phyloP scores from a whole-genome alignment of 2,329 filamentous ascomycete species.

The Alternaria viburni region DNA sequence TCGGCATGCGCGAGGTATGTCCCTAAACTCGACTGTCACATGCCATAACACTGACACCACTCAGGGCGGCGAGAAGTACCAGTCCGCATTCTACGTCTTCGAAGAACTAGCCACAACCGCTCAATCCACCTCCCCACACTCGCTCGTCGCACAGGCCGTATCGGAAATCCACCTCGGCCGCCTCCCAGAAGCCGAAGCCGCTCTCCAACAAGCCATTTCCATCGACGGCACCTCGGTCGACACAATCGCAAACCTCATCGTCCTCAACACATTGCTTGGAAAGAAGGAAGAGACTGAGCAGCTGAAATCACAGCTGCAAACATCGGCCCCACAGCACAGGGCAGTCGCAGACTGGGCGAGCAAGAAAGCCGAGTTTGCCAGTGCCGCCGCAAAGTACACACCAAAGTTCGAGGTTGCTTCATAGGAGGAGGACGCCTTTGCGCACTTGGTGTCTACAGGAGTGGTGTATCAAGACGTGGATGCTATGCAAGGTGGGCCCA shows the following conservation, averaged over 20 bases:
- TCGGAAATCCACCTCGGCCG: constrained; percentile 90
- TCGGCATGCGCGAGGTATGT: constrained; percentile 81
- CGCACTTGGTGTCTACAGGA: neutral
- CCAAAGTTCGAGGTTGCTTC: constrained; percentile 71
- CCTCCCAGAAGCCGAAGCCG: constrained; percentile 85
- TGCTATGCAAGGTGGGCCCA: neutral
- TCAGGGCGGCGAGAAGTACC: constrained; percentile 92
- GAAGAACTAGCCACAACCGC: constrained; percentile 92
- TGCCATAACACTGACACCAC: constrained; percentile 22
- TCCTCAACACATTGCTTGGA: constrained; percentile 78
- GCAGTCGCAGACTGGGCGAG: constrained; percentile 77
- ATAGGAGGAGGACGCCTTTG: neutral
- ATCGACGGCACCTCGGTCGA: constrained; percentile 75
- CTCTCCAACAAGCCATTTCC: constrained; percentile 78
- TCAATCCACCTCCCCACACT: constrained; percentile 75
- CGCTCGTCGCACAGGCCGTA: constrained; percentile 85
- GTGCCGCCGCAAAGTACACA: constrained; percentile 83
- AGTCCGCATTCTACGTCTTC: constrained; percentile 96
- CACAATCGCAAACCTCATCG: constrained; percentile 81
- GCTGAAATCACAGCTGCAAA: constrained; percentile 59
- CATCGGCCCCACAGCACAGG: constrained; percentile 69
- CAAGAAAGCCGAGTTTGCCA: constrained; percentile 88
- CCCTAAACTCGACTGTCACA: neutral
- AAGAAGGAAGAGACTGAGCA: constrained; percentile 67
- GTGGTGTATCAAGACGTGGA: neutral